Conservation (phyloP, 1,284 basidiomycete genomes). For the Volvariella surrecta region DNA sequence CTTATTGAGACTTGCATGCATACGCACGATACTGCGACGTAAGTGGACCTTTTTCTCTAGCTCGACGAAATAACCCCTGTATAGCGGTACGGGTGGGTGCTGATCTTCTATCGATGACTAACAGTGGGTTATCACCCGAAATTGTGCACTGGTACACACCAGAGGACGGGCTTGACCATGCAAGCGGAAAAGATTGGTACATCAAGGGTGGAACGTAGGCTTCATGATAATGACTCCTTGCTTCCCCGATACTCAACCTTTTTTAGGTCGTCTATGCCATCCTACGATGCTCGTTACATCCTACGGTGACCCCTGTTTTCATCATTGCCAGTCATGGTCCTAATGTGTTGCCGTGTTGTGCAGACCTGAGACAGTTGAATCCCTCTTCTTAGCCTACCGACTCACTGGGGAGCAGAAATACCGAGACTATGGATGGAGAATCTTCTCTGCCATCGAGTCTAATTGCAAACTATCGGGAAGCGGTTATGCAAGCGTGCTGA, state of each 20-base stretch:
- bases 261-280: conserved; percentile 21
- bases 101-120: not conserved
- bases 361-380: conserved; percentile 93
- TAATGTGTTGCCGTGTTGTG: not conserved
- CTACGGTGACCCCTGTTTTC: conserved; percentile 41
- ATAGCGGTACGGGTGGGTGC: not conserved
- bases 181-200: conserved; percentile 70
- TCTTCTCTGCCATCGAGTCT: conserved; percentile 87
- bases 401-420: conserved; percentile 82
- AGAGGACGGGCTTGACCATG: conserved; percentile 35
- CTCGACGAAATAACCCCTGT: too few relatives aligned
- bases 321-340: not conserved
- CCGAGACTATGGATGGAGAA: conserved; percentile 82
- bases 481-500: conserved; percentile 80
- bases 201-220: conserved; percentile 55
- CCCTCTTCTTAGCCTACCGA: conserved; percentile 85
- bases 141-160: conserved; percentile 69
- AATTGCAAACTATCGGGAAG: conserved; percentile 72
- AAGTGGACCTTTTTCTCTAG: too few relatives aligned
- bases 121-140: conserved; percentile 76
- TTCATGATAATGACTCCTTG: conserved; percentile 5
- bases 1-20: conserved; percentile 76
- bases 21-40: conserved; percentile 77
- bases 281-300: conserved; percentile 86
- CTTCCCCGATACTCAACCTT: too few relatives aligned